Percentiles rank a stretch among this genome's conserved stretches.
Conservation (phyloP, 176 grass and related monocot species). For the sorghum (Sorghum bicolor) region Sorghum_bicolor_NCBIv3 NC_012870.2:27217001-27217500, state of each 20-base stretch:
- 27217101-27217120: not conserved
- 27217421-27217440: no score
- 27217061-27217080: no score
- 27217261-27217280: not conserved
- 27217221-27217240: not conserved
- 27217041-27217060: no score
- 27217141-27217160: not conserved
- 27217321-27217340: not conserved
- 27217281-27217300: not conserved
- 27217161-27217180: not conserved
- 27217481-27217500: no score
- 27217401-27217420: not conserved
- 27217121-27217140: not conserved
- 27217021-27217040: no score
- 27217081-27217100: no score
- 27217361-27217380: not conserved
- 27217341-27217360: not conserved
- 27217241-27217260: not conserved
- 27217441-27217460: no score
- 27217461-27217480: not conserved
- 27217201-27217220: not conserved
- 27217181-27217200: not conserved
- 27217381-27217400: no score
- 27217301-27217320: not conserved
- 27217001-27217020: no score